Evolutionary conservation across 1,284 basidiomycete genomes (phyloP), one percentile per base, ranked within the genome.

Genomic region (Rhodotorula sp.): DNA sequence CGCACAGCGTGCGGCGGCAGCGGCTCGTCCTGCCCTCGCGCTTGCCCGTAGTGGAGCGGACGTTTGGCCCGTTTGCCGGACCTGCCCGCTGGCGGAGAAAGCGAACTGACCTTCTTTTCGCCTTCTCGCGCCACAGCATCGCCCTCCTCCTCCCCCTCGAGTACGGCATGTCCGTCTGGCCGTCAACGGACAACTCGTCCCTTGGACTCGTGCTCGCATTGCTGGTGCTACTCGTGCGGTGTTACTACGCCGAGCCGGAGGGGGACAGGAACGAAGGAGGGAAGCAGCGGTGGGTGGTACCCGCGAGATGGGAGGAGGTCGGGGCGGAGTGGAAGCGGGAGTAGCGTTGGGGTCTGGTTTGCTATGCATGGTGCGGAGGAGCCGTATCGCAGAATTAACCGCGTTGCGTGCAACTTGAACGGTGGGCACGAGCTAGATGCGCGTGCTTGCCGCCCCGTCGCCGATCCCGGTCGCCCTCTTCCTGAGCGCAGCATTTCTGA

Each of bases 131-230:
- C 61, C 27, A 41, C 61, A 95, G 94, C 77, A 76, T 92, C 29
- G 78, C 80, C 8, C 78, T 94, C 17, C 82, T 92, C 34, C 72
- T 84, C 2, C 84, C 83, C 32, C 88, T 94, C 71, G 94, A 96
- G 81, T 93, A 90, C 80, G 87, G 90, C 8, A 96, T 94, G 92
- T 91, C 93, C 75, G 86, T 90, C 0, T 94, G 88, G 78, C 94
- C 94, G 2, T 91, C 92, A 0, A 95, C 92, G 1, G 72, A 81
- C 0, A 55, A 87, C 5, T 94, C 91, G 0, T 95, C 92, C 2
- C 83, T 81, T 19, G 71, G 88, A 21, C 82, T 96, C 48, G 81
- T 90, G 0, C 78, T 76, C 17, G 86, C 87, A 37, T 89, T 95
- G 79, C 61, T 82, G 0, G 73, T 85, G 2, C 81, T 94, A 21